Evolutionary conservation across 352 stramenopile species (phyloP).

Genomic region (Globisporangium parvum): DNA sequence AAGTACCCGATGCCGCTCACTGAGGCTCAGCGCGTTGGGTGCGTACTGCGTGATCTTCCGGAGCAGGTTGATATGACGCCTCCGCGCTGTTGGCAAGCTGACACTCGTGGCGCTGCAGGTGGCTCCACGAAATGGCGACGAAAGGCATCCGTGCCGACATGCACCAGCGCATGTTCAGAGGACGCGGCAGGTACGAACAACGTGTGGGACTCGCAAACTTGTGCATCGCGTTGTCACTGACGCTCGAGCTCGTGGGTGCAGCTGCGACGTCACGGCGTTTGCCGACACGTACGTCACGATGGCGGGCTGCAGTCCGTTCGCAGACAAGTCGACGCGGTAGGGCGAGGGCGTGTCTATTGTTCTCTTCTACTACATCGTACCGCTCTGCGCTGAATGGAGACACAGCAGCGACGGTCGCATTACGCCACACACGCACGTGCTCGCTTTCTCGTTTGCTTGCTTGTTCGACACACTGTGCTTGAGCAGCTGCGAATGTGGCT

Average conservation of each 20-base stretch:
- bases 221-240: not conserved
- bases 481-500: too few relatives aligned
- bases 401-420: too few relatives aligned
- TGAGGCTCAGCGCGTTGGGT: slow-evolving; percentile 72
- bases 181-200: slow-evolving; percentile 50
- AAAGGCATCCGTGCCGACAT: slow-evolving; percentile 68
- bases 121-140: slow-evolving; percentile 65
- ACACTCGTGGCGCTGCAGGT: slow-evolving; percentile 18
- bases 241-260: slow-evolving; percentile 13
- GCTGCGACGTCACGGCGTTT: slow-evolving; percentile 81
- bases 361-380: slow-evolving; percentile 5
- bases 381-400: too few relatives aligned
- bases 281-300: slow-evolving; percentile 83
- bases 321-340: slow-evolving; percentile 78
- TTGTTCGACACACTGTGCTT: too few relatives aligned
- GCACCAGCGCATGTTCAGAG: slow-evolving; percentile 79
- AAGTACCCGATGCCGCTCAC: slow-evolving; percentile 61
- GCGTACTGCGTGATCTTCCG: not conserved
- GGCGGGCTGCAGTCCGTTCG: slow-evolving; percentile 79
- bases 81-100: not conserved
- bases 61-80: too few relatives aligned
- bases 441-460: too few relatives aligned
- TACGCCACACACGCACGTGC: too few relatives aligned
- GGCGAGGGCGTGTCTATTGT: slow-evolving; percentile 14
- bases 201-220: not conserved